Evolutionary conservation across 2,329 filamentous ascomycete species (phyloP).

Genomic region (Phaeosphaeriaceae sp.): DNA sequence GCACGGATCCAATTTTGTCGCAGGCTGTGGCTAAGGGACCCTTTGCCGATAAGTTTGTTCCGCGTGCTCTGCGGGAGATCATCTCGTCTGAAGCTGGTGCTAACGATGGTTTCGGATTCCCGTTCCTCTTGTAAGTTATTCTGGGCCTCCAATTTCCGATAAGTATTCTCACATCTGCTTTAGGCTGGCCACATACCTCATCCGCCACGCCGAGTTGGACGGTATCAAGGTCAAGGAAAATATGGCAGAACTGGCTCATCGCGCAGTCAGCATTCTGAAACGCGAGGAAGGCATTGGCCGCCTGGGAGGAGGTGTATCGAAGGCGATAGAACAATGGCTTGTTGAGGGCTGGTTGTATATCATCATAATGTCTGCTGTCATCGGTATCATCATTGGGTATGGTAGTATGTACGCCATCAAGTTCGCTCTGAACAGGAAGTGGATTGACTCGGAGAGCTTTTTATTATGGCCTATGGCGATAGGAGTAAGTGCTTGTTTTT

Average conservation of each 20-base stretch:
- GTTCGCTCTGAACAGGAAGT: slow-evolving; percentile 52
- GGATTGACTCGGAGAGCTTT: slow-evolving; percentile 58
- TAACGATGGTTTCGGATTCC: slow-evolving; percentile 68
- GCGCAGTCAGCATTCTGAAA: slow-evolving; percentile 11
- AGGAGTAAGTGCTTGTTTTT: slow-evolving; percentile 10
- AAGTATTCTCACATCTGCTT: background rate
- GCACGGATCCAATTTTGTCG: slow-evolving; percentile 67
- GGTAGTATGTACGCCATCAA: slow-evolving; percentile 56
- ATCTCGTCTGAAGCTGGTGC: slow-evolving; percentile 68
- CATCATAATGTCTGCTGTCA: slow-evolving; percentile 60
- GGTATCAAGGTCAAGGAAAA: slow-evolving; percentile 29
- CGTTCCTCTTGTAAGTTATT: slow-evolving; percentile 57
- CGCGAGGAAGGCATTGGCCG: slow-evolving; percentile 54
- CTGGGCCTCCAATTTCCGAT: no score
- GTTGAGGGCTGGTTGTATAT: slow-evolving; percentile 67
- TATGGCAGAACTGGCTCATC: background rate
- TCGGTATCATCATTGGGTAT: slow-evolving; percentile 61
- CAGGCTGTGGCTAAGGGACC: slow-evolving; percentile 68
- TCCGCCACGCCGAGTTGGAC: slow-evolving; percentile 58
- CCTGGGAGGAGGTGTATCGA: slow-evolving; percentile 59
- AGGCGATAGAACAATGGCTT: slow-evolving; percentile 63
- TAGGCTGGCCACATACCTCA: slow-evolving; percentile 60
- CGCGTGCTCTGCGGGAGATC: slow-evolving; percentile 63
- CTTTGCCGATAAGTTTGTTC: slow-evolving; percentile 67
- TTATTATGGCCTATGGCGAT: slow-evolving; percentile 59